Evolutionary conservation across 2,329 filamentous ascomycete genomes (phyloP).

Genomic region (Aspergillus ochraceus): DNA sequence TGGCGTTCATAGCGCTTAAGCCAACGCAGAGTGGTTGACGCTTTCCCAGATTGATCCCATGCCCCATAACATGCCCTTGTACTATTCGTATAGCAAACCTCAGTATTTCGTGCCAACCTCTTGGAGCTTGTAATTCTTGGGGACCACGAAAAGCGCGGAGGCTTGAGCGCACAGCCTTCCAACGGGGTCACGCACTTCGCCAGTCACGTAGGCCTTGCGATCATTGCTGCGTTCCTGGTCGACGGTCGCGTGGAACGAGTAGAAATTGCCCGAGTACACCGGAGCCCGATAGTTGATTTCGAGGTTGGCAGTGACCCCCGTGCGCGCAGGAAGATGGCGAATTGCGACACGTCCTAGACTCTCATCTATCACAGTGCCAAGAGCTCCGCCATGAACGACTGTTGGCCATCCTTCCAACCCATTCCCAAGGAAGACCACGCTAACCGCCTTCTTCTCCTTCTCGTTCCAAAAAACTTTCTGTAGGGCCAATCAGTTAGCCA

Average conservation of each 20-base stretch:
- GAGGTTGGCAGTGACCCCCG: conserved; percentile 58
- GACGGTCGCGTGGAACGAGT: conserved; percentile 56
- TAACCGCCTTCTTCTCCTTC: conserved; percentile 57
- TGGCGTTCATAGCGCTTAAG: not conserved
- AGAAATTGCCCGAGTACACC: conserved; percentile 61
- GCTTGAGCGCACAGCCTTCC: conserved; percentile 61
- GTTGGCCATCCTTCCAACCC: conserved; percentile 68
- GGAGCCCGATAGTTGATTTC: conserved; percentile 64
- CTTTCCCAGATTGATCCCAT: not conserved
- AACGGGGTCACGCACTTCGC: conserved; percentile 38
- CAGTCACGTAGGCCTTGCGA: conserved; percentile 38
- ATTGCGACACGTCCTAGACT: conserved; percentile 64
- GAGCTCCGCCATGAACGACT: conserved; percentile 68
- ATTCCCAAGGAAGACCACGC: conserved; percentile 68
- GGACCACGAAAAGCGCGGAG: conserved; percentile 60
- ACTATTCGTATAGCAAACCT: conserved; percentile 7
- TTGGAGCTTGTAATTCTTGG: conserved; percentile 48
- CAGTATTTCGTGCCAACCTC: conserved; percentile 44
- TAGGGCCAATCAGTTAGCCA: conserved; percentile 22
- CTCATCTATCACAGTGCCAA: conserved; percentile 70
- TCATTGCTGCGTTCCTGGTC: conserved; percentile 41
- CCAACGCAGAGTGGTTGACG: not conserved
- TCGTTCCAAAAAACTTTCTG: conserved; percentile 67
- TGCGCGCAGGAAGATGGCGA: conserved; percentile 47
- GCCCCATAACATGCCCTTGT: not conserved